A percentile compares a stretch with the other conserved stretches of the same genome.
phyloP scores from a whole-genome alignment of 78 protist species.

The Paulinella micropora region DNA sequence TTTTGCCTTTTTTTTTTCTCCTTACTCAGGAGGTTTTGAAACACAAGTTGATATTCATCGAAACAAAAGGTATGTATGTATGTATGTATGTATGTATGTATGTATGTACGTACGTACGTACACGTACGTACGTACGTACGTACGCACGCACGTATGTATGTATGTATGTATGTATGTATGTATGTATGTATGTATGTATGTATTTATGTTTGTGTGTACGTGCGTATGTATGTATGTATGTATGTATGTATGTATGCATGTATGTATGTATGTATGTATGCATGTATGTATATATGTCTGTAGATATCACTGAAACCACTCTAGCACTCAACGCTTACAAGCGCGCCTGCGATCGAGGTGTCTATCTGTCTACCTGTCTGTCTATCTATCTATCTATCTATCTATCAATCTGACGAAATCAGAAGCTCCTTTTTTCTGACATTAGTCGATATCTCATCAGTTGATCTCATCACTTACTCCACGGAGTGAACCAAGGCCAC shows the following conservation, averaged over 20 bases:
- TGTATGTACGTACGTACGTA: neutral
- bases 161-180: neutral
- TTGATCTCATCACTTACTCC: no score
- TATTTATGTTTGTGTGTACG: neutral
- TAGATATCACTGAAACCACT: slow-evolving; percentile 68
- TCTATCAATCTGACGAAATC: no score
- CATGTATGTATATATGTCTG: neutral
- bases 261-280: neutral
- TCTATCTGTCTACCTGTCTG: no score
- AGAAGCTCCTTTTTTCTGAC: no score
- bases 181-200: neutral
- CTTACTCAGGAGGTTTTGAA: neutral
- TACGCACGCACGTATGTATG: neutral
- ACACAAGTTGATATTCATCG: slow-evolving; percentile 78
- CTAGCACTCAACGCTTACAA: slow-evolving; percentile 70
- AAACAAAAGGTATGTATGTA: slow-evolving; percentile 42
- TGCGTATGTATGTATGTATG: neutral
- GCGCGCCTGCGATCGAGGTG: slow-evolving; percentile 28
- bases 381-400: no score
- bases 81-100: neutral
- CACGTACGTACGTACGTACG: neutral
- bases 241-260: neutral
- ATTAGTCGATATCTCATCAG: no score
- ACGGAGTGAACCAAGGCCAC: no score
- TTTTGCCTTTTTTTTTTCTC: no score